These are phyloP conservation scores for Leccinum ochraceum DNA, from an alignment of 768 basidiomycete genomes.

Conservation along the genomic window DNA sequence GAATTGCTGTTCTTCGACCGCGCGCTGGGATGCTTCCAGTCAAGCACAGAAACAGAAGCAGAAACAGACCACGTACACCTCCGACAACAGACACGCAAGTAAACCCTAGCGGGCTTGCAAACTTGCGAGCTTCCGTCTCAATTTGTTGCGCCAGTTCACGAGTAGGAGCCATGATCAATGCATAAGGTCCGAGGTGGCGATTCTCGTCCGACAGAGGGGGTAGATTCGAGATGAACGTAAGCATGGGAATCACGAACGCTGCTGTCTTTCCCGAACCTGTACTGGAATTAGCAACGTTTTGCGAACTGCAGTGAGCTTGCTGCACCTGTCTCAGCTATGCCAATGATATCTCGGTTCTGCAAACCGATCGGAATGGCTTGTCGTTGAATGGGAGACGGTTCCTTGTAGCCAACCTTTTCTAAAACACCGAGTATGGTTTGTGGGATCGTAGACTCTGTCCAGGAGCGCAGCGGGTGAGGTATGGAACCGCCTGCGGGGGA, in stretches of 20 bases:
- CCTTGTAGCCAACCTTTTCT: slow-evolving; percentile 92
- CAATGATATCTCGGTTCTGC: slow-evolving; percentile 95
- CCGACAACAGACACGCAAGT: slow-evolving; percentile 98
- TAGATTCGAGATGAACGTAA: slow-evolving; percentile 87
- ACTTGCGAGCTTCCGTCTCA: slow-evolving; percentile 89
- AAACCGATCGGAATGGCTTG: slow-evolving; percentile 99
- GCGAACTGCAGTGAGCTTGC: slow-evolving; percentile 4
- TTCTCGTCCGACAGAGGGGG: slow-evolving; percentile 90
- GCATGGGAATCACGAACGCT: slow-evolving; percentile 97
- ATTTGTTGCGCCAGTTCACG: slow-evolving; percentile 99
- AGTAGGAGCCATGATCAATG: slow-evolving; percentile 93
- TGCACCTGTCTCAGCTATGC: slow-evolving; percentile 96
- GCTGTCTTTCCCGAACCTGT: slow-evolving; percentile 98
- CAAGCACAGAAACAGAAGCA: slow-evolving; percentile 7
- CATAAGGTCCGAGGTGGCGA: slow-evolving; percentile 90
- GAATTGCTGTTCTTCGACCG: slow-evolving; percentile 97
- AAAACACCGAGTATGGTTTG: slow-evolving; percentile 77
- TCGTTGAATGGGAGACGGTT: slow-evolving; percentile 95
- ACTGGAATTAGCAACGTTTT: slow-evolving; percentile 3
- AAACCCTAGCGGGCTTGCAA: slow-evolving; percentile 87
- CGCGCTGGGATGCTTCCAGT: slow-evolving; percentile 49
- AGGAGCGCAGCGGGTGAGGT: slow-evolving; percentile 90
- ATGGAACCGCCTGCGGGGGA: slow-evolving; percentile 75
- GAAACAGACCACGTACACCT: slow-evolving; percentile 54
- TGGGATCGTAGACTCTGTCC: slow-evolving; percentile 88